phyloP scores from a whole-genome alignment of 805 yeast species.

The Peterozyma toletana region DNA sequence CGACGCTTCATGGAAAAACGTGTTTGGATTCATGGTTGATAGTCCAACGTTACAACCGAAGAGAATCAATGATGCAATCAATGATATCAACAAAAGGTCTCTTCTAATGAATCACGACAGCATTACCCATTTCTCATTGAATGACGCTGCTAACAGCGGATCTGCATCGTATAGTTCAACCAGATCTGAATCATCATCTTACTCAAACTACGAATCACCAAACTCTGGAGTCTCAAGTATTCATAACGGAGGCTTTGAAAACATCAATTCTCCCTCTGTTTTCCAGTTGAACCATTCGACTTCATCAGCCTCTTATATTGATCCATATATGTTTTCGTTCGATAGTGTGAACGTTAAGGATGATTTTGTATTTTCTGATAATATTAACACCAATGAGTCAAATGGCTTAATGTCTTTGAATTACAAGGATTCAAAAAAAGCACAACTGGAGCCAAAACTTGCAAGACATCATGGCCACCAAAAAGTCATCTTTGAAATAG shows the following conservation, averaged over 20 bases:
- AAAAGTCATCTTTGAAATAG: constrained; percentile 2
- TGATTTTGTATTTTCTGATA: background rate
- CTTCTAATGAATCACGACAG: background rate
- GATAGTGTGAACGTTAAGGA: background rate
- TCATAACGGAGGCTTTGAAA: background rate
- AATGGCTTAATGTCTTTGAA: background rate
- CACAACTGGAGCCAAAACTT: background rate
- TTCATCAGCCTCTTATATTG: background rate
- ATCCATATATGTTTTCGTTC: constrained; percentile 3
- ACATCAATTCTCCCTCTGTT: background rate
- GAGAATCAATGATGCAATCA: background rate
- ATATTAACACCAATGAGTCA: background rate
- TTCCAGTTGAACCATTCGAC: background rate
- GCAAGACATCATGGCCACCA: background rate
- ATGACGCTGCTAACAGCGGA: background rate
- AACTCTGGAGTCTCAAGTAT: constrained; percentile 1
- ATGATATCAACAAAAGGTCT: background rate
- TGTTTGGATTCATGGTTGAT: constrained; percentile 5
- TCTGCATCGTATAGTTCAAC: background rate
- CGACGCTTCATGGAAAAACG: background rate
- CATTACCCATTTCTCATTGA: background rate
- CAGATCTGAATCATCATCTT: background rate
- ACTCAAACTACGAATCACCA: constrained; percentile 2
- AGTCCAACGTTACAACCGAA: constrained; percentile 5
- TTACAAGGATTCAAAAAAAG: background rate